Conservation (phyloP, 371 early-diverging fungal genomes). For the Syncephalastrum racemosum region DNA sequence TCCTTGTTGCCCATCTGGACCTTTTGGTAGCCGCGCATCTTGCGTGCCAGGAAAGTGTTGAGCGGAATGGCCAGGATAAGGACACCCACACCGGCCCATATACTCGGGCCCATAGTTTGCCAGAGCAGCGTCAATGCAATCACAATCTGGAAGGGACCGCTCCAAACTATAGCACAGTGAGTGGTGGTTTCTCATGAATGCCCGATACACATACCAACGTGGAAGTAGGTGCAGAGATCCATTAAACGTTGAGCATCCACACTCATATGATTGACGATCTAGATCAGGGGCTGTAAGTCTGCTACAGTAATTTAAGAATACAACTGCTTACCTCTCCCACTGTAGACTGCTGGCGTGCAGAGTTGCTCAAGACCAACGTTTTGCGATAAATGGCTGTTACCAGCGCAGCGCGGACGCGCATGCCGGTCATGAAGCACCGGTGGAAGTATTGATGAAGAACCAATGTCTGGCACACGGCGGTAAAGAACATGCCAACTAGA, state of each 20-base stretch:
- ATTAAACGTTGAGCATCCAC: conserved; percentile 84
- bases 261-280: conserved; percentile 91
- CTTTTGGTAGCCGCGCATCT: conserved; percentile 76
- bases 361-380: conserved; percentile 76
- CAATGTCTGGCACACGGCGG: conserved; percentile 81
- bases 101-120: conserved; percentile 79
- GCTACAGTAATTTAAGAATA: too few relatives aligned
- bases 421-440: conserved; percentile 71
- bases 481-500: conserved; percentile 71
- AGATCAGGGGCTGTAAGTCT: not conserved
- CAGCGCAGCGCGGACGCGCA: conserved; percentile 82
- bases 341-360: conserved; percentile 79
- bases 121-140: conserved; percentile 81
- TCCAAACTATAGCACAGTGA: conserved; percentile 59
- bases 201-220: conserved; percentile 49
- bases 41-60: conserved; percentile 61
- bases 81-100: conserved; percentile 86
- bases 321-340: conserved; percentile 58
- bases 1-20: conserved; percentile 92
- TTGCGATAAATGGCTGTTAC: conserved; percentile 91
- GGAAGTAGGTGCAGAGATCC: conserved; percentile 73
- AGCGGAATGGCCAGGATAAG: conserved; percentile 80
- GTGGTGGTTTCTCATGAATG: not conserved
- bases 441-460: conserved; percentile 94
- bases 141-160: conserved; percentile 88